Base-by-base conservation (phyloP, 2,329 filamentous ascomycete species). In the Chrysoporthe cubensis region DNA sequence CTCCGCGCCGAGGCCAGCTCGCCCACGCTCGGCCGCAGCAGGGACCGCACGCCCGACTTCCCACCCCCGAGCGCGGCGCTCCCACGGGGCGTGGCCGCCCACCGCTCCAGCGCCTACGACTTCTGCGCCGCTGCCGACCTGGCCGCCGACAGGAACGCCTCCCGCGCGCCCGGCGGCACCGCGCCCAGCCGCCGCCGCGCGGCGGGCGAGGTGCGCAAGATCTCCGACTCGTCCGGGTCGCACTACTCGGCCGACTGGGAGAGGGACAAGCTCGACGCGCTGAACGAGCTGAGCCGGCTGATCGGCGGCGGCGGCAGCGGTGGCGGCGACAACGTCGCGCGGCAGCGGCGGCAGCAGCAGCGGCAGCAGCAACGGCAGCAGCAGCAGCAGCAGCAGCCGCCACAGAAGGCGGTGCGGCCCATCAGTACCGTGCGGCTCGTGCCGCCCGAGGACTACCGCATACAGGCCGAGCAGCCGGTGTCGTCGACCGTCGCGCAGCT, bases 401-500 rank as follows among this genome's bases (percentile, higher is more conserved):
- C 40, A 2, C 48, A 64, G 8, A 43, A 46, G n/a, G 50, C 42
- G 18, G 40, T n/a, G 43, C 58, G 26, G 52, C 66, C 65, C 57
- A 60, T 34, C 54, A 50, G 56, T 8, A 68, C 68, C 21, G 59
- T 63, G 44, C 64, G 62, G 9, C 60, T 70, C 34, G 59, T 62
- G 40, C 52, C 62, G 37, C 66, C 56, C 46, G 66, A 67, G 60
- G 43, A 65, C 40, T 50, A 43, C 37, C 59, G n/a, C 13, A 63
- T 46, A n/a, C 65, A 52, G 42, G 37, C 32, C 2, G 56, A 68
- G 7, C 62, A 44, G 59, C 32, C 61, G 7, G 73, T 84, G 14
- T 76, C 80, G n/a, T 77, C 75, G 69, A 80, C 84, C 2, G 82
- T 87, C 42, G 80, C 81, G 21, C 82, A 86, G 74, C 81, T 88